Evolutionary conservation across 306 rosid species (phyloP).

Genomic region (Arachis hypogaea): DNA sequence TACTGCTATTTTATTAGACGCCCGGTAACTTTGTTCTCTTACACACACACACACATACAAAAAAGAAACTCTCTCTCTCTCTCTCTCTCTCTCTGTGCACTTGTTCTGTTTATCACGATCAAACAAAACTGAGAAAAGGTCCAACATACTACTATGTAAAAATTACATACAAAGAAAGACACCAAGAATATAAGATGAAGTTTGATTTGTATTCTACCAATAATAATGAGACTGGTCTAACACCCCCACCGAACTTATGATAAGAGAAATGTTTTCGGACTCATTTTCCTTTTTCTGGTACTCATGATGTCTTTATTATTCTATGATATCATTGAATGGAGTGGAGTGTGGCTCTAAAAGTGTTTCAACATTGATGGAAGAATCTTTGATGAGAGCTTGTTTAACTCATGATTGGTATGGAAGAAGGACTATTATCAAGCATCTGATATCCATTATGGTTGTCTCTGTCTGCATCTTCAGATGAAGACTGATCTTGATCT

Average conservation of each 20-base stretch:
- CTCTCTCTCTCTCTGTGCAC: constrained; percentile 28
- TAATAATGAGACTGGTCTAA: too few species aligned
- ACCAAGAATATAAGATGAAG: neutral
- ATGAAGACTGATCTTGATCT: constrained; percentile 40
- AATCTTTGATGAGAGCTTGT: neutral
- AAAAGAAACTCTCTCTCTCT: constrained; percentile 14
- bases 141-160: neutral
- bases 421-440: constrained; percentile 44
- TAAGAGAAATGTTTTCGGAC: too few species aligned
- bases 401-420: constrained; percentile 51
- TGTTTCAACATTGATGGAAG: neutral
- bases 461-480: constrained; percentile 52
- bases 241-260: too few species aligned
- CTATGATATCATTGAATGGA: too few species aligned
- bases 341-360: too few species aligned
- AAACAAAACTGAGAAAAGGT: constrained; percentile 12
- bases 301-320: too few species aligned
- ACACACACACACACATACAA: constrained; percentile 19
- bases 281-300: too few species aligned
- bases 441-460: constrained; percentile 31
- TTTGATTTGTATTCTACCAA: neutral
- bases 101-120: constrained; percentile 9
- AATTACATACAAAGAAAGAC: constrained; percentile 28
- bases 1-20: constrained; percentile 32
- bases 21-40: constrained; percentile 32